These are phyloP conservation scores for Orychophragmus violaceus DNA, from an alignment of 345 rosid genomes.

Conservation along the genomic window DNA sequence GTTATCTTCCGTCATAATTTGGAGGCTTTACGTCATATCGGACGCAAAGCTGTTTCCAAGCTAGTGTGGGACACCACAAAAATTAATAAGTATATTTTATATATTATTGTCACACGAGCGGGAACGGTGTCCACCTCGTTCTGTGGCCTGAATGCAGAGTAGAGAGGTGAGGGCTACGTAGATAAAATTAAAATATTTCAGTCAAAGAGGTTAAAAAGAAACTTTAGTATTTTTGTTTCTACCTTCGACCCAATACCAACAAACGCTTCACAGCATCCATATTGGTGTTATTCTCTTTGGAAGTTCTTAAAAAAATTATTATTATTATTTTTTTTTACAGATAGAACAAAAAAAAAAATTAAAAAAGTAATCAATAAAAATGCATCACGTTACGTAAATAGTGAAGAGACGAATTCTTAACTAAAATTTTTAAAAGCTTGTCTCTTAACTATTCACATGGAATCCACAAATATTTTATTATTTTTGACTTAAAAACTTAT, in stretches of 20 bases:
- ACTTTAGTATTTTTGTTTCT: background rate
- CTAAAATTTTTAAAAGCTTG: too few relatives aligned
- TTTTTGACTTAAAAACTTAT: too few relatives aligned
- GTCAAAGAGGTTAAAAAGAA: background rate
- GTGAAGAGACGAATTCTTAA: too few relatives aligned
- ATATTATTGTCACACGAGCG: constrained; percentile 15
- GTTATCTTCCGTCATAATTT: constrained; percentile 7
- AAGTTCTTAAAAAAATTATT: too few relatives aligned
- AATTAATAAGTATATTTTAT: background rate
- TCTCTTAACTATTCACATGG: too few relatives aligned
- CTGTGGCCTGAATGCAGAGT: background rate
- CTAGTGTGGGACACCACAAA: constrained; percentile 3
- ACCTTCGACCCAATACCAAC: background rate
- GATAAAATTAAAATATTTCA: background rate
- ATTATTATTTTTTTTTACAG: too few relatives aligned
- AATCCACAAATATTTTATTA: too few relatives aligned
- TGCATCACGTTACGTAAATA: too few relatives aligned
- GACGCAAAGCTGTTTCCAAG: constrained; percentile 23
- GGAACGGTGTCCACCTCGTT: background rate
- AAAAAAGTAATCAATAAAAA: too few relatives aligned
- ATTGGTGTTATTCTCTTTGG: too few relatives aligned
- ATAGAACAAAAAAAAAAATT: too few relatives aligned
- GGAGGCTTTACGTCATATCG: constrained; percentile 25
- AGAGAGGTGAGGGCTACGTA: background rate
- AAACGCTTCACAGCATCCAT: too few relatives aligned